A percentile compares a stretch with the other conserved stretches of the same genome.
Evolutionary conservation across 768 basidiomycete genomes (phyloP).

Genomic region (Serpula lacrymans): DNA sequence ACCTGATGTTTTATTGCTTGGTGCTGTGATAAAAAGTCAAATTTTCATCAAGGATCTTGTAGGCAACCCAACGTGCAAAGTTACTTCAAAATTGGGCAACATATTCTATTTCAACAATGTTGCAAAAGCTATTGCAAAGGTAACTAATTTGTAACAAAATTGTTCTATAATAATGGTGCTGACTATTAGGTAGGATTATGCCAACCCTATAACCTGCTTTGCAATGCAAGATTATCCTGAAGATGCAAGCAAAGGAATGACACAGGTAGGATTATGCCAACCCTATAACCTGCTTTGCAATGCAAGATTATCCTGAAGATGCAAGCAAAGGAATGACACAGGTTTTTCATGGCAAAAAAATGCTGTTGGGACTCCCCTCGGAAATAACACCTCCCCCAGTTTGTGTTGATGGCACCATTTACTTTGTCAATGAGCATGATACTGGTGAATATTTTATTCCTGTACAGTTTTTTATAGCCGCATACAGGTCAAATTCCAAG

Average conservation of each 20-base stretch:
- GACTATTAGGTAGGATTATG: constrained; percentile 12
- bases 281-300: no score
- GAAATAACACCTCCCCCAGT: constrained; percentile 16
- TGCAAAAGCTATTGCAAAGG: constrained; percentile 5
- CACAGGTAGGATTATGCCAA: no score
- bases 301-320: no score
- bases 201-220: constrained; percentile 11
- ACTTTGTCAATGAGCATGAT: constrained; percentile 13
- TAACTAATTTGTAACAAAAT: no score
- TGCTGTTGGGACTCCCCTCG: constrained; percentile 19
- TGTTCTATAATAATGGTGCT: no score
- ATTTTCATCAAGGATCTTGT: no score
- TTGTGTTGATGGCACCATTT: constrained; percentile 10
- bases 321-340: no score
- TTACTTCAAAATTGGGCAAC: constrained; percentile 17
- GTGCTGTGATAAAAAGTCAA: no score
- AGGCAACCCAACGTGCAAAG: constrained; percentile 19
- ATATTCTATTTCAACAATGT: constrained; percentile 22
- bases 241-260: constrained; percentile 8
- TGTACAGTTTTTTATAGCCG: not conserved
- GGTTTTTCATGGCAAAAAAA: constrained; percentile 19
- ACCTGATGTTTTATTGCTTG: constrained; percentile 20
- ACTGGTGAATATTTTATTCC: not conserved
- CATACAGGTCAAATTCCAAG: no score
- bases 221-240: constrained; percentile 18